Evolutionary conservation across 176 grass and related monocot species (phyloP).

Genomic region (Rhipidocladum racemiflorum): DNA sequence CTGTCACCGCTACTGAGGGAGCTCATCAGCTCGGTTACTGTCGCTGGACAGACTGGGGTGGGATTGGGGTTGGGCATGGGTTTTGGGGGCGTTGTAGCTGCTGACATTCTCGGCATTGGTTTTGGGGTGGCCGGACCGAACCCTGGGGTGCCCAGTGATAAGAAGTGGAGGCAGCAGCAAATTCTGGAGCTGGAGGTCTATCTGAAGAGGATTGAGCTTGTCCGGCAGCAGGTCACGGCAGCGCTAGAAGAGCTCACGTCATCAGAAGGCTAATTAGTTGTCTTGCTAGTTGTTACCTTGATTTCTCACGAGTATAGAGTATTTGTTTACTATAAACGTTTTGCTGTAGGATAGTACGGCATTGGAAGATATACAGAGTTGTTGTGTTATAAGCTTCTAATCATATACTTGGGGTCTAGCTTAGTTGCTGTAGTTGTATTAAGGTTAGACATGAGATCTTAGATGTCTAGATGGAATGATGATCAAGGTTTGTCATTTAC

Average conservation of each 20-base stretch:
- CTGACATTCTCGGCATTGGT: conserved; percentile 26
- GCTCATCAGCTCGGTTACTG: conserved; percentile 50
- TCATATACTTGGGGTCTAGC: conserved; percentile 15
- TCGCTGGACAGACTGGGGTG: conserved; percentile 26
- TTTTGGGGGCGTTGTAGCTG: conserved; percentile 20
- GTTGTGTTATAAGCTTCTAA: conserved; percentile 7
- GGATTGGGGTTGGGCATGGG: conserved; percentile 43
- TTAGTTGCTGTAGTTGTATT: conserved; percentile 13
- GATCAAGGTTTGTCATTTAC: neutral
- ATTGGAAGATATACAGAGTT: conserved; percentile 17
- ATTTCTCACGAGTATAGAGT: neutral
- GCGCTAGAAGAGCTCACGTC: conserved; percentile 63
- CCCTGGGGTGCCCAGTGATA: conserved; percentile 14
- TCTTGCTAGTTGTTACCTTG: neutral
- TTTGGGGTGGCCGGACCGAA: conserved; percentile 13
- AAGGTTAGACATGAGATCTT: conserved; percentile 23
- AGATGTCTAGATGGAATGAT: conserved; percentile 31
- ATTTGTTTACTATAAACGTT: neutral
- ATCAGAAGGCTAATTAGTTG: conserved; percentile 33
- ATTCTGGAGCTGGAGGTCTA: conserved; percentile 89
- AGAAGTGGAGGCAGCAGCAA: conserved; percentile 80
- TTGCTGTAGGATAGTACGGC: neutral
- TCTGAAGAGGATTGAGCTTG: conserved; percentile 71
- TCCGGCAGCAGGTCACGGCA: conserved; percentile 56
- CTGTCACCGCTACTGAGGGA: conserved; percentile 78